Conservation (phyloP, 257 asterid genomes). For the Capsicum baccatum region DNA sequence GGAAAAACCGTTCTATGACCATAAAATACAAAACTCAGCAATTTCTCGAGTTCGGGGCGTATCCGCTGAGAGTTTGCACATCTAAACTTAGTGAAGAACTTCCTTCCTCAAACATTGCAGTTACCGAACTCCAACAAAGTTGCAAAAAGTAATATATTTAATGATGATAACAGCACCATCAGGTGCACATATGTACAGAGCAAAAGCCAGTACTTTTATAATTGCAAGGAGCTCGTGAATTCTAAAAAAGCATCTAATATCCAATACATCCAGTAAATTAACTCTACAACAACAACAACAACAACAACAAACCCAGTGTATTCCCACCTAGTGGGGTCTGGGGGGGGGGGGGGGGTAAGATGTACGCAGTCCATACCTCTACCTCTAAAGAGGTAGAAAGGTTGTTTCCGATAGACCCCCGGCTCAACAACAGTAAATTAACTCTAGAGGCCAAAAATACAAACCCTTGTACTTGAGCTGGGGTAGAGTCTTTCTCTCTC, state of each 20-base stretch:
- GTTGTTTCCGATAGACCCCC: no score
- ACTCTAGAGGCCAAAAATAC: neutral
- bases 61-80: conserved; percentile 14
- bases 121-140: neutral
- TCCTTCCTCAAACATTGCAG: neutral
- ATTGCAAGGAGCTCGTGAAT: neutral
- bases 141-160: neutral
- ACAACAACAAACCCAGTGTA: no score
- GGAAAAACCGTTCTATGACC: neutral
- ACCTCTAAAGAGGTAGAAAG: no score
- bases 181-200: neutral
- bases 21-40: neutral
- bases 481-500: neutral
- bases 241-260: neutral
- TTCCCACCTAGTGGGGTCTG: no score
- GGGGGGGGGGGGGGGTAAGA: no score
- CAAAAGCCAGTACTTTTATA: neutral
- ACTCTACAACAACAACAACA: no score
- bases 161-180: conserved; percentile 18
- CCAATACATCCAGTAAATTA: conserved; percentile 22
- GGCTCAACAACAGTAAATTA: conserved; percentile 26
- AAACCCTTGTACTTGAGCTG: neutral
- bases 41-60: neutral
- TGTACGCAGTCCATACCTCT: no score
- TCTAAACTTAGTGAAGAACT: conserved; percentile 4